Percentiles rank a stretch among this genome's conserved stretches.
Evolutionary conservation across 495 filamentous ascomycete genomes (phyloP).

Genomic region (Mycothermus thermophilus): DNA sequence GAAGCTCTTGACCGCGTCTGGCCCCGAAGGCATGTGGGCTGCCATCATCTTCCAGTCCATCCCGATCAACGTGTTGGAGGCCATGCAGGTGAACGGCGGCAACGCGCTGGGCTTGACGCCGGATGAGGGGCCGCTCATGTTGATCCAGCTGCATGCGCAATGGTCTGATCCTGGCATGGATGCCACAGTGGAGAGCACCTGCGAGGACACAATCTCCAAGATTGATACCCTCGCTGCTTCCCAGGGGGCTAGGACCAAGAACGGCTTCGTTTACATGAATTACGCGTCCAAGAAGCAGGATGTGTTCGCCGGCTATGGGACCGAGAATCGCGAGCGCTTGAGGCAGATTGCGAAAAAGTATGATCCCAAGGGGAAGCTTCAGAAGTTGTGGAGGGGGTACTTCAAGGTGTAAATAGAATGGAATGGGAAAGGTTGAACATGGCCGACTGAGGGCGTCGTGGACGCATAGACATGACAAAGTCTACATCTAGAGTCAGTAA

Average conservation of each 20-base stretch:
- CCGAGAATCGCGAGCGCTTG: slow-evolving; percentile 21
- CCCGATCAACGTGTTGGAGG: slow-evolving; percentile 11
- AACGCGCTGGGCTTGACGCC: slow-evolving; percentile 18
- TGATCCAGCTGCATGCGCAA: slow-evolving; percentile 9
- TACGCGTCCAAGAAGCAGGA: slow-evolving; percentile 30
- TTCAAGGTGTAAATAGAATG: slow-evolving; percentile 20
- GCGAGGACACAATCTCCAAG: slow-evolving; percentile 17
- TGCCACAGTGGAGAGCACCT: slow-evolving; percentile 15
- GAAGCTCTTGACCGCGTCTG: slow-evolving; percentile 2
- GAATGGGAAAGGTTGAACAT: background rate
- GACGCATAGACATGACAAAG: no score
- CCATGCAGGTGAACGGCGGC: slow-evolving; percentile 19
- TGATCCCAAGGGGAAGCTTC: slow-evolving; percentile 29
- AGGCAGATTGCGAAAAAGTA: slow-evolving; percentile 26
- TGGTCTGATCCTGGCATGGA: slow-evolving; percentile 11
- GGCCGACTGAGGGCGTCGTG: no score
- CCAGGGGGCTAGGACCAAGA: slow-evolving; percentile 19
- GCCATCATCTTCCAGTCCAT: slow-evolving; percentile 14
- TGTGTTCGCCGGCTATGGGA: slow-evolving; percentile 32
- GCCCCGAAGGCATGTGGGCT: slow-evolving; percentile 4
- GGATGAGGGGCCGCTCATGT: slow-evolving; percentile 12
- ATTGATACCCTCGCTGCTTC: slow-evolving; percentile 26
- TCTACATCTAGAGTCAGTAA: no score
- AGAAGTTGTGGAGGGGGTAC: slow-evolving; percentile 27
- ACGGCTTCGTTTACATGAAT: slow-evolving; percentile 46